phyloP scores from a whole-genome alignment of 805 yeast genomes.

The Pichia pseudocactophila region DNA sequence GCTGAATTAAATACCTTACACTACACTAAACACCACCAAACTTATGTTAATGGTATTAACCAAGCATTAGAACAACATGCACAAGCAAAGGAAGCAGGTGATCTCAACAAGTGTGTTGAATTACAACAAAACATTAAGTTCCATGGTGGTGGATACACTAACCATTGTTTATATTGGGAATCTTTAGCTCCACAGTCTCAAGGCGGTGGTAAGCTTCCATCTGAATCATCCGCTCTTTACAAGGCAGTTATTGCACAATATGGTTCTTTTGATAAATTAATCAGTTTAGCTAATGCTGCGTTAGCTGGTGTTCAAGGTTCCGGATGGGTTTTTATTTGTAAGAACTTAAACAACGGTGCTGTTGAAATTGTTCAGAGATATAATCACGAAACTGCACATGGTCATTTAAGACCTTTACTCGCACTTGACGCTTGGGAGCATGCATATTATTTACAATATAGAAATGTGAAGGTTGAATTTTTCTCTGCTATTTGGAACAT shows the following conservation, averaged over 20 bases:
- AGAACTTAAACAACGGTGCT: conserved; percentile 66
- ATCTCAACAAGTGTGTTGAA: conserved; percentile 48
- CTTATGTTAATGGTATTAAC: conserved; percentile 82
- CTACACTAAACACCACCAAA: conserved; percentile 87
- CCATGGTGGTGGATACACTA: conserved; percentile 88
- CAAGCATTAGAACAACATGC: conserved; percentile 64
- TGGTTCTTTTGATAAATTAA: conserved; percentile 66
- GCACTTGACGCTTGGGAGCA: conserved; percentile 98
- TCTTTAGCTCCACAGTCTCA: conserved; percentile 66
- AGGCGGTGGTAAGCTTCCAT: conserved; percentile 70
- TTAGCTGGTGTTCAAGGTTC: conserved; percentile 90
- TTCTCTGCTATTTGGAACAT: conserved; percentile 93
- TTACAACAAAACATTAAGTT: conserved; percentile 73
- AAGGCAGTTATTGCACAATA: conserved; percentile 53
- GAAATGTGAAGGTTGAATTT: conserved; percentile 85
- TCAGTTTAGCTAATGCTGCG: conserved; percentile 51
- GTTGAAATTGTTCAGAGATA: conserved; percentile 72
- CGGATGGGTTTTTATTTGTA: conserved; percentile 90
- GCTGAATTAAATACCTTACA: conserved; percentile 83
- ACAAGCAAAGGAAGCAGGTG: conserved; percentile 53
- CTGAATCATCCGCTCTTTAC: conserved; percentile 45
- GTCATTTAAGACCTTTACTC: conserved; percentile 60
- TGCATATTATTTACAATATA: conserved; percentile 89
- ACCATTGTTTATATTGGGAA: conserved; percentile 84
- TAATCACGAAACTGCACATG: conserved; percentile 81